Evolutionary conservation across 2,329 filamentous ascomycete genomes (phyloP).

Genomic region (Dactylellina leptospora): DNA sequence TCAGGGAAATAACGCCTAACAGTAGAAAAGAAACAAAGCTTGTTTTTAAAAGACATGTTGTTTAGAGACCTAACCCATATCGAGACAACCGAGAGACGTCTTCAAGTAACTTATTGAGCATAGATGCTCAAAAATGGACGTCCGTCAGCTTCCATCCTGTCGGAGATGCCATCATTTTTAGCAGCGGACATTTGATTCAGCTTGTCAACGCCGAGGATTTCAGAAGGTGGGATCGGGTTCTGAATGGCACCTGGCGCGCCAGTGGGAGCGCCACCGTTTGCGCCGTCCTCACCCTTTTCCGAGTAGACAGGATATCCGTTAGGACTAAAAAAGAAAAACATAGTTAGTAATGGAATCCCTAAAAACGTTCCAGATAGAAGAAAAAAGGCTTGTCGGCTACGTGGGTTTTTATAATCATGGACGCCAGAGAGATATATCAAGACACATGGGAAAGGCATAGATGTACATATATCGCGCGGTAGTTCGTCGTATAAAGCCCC

Average conservation of each 20-base stretch:
- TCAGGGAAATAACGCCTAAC: neutral
- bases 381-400: conserved; percentile 28
- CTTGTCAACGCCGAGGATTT: conserved; percentile 57
- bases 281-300: conserved; percentile 14
- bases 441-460: conserved; percentile 11
- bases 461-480: conserved; percentile 22
- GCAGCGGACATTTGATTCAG: conserved; percentile 58
- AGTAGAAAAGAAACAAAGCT: too few species aligned
- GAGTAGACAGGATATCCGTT: conserved; percentile 40
- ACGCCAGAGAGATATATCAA: neutral
- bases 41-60: too few species aligned
- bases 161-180: conserved; percentile 56
- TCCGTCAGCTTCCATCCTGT: conserved; percentile 58
- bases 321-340: conserved; percentile 36
- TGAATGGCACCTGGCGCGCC: conserved; percentile 57
- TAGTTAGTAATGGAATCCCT: too few species aligned
- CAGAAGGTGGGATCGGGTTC: conserved; percentile 57
- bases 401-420: conserved; percentile 33
- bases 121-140: conserved; percentile 59
- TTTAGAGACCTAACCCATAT: too few species aligned
- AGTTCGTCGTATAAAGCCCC: conserved; percentile 26
- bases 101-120: conserved; percentile 59
- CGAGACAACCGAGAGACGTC: too few species aligned
- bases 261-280: conserved; percentile 40
- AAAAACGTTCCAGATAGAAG: too few species aligned